Evolutionary conservation across 805 yeast species (phyloP).

Genomic region (Kodamaea kakaduensis): DNA sequence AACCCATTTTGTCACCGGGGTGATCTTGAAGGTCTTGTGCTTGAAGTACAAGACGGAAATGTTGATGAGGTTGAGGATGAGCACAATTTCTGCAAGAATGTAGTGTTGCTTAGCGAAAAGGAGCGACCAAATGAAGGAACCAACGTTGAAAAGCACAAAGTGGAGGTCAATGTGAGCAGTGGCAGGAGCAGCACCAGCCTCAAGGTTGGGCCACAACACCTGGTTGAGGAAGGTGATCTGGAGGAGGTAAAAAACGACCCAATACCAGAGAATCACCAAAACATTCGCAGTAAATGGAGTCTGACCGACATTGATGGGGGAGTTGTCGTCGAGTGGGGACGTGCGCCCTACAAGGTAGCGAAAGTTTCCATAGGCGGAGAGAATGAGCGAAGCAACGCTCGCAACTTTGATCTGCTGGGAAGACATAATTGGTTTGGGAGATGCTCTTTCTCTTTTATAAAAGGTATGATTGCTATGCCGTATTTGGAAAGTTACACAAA

Average conservation of each 20-base stretch:
- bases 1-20: constrained; percentile 49
- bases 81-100: constrained; percentile 53
- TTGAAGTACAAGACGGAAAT: constrained; percentile 50
- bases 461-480: too few relatives aligned
- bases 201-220: constrained; percentile 34
- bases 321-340: constrained; percentile 41
- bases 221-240: constrained; percentile 52
- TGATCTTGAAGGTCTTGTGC: constrained; percentile 56
- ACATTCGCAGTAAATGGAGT: constrained; percentile 70
- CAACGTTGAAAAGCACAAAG: constrained; percentile 57
- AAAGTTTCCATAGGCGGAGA: constrained; percentile 54
- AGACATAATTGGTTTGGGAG: constrained; percentile 6
- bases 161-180: constrained; percentile 52
- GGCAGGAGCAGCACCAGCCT: constrained; percentile 20
- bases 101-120: constrained; percentile 59
- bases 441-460: too few relatives aligned
- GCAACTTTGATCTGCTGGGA: constrained; percentile 29
- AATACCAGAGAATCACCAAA: constrained; percentile 48
- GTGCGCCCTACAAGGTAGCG: constrained; percentile 53
- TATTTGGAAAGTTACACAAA: too few relatives aligned
- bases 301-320: constrained; percentile 48
- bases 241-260: constrained; percentile 50
- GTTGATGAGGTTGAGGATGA: constrained; percentile 58
- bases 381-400: constrained; percentile 49
- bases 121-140: constrained; percentile 60